phyloP scores from a whole-genome alignment of 1,284 basidiomycete species.

The Boletellus deceptivus region DNA sequence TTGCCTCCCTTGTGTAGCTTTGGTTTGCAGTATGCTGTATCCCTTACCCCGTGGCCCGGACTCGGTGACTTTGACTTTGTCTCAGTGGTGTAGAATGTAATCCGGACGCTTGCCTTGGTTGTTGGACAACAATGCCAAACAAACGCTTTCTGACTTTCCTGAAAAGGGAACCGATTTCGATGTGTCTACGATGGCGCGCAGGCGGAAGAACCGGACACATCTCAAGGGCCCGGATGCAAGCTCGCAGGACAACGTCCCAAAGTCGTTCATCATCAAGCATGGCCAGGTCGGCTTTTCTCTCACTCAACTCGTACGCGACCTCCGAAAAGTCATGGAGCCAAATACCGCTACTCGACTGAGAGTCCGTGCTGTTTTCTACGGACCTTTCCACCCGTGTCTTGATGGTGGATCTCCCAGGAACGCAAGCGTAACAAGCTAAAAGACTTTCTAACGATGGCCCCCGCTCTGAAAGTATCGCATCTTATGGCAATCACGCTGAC shows the following conservation, averaged over 20 bases:
- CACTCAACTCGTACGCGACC: slow-evolving; percentile 85
- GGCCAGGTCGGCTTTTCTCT: slow-evolving; percentile 90
- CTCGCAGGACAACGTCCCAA: slow-evolving; percentile 49
- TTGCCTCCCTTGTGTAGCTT: slow-evolving; percentile 27
- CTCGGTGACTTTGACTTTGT: background rate
- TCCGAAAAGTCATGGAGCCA: slow-evolving; percentile 96
- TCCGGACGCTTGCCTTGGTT: background rate
- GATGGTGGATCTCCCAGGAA: slow-evolving; percentile 55
- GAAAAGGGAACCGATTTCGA: slow-evolving; percentile 19
- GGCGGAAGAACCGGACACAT: slow-evolving; percentile 86
- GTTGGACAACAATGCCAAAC: slow-evolving; percentile 25
- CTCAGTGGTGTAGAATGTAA: too few species aligned
- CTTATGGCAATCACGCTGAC: slow-evolving; percentile 90
- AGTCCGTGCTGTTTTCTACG: slow-evolving; percentile 45
- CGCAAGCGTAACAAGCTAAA: slow-evolving; percentile 89
- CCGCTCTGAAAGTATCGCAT: slow-evolving; percentile 90
- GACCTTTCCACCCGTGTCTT: background rate
- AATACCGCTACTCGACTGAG: slow-evolving; percentile 91
- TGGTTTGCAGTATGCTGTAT: slow-evolving; percentile 32
- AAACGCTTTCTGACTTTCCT: slow-evolving; percentile 12
- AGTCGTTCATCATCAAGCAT: slow-evolving; percentile 91
- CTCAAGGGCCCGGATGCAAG: slow-evolving; percentile 52
- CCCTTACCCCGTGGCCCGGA: slow-evolving; percentile 8
- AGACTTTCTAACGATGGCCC: slow-evolving; percentile 93
- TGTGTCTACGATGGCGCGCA: slow-evolving; percentile 52